Evolutionary conservation across 768 basidiomycete species (phyloP).

Genomic region (Cubamyces sp.): DNA sequence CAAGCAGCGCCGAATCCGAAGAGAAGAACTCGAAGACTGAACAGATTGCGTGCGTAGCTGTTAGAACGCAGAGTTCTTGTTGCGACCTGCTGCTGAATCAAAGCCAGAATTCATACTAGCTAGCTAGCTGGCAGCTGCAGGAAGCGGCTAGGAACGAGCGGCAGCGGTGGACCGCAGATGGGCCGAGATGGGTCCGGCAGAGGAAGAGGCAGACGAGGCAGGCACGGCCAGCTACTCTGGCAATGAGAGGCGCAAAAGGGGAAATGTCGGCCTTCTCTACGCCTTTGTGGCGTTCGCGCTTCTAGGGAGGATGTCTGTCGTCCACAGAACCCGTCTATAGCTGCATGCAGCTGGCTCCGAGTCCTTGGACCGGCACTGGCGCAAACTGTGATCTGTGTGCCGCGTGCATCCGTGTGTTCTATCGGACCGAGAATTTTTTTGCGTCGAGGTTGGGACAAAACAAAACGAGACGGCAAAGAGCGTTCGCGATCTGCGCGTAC

Average conservation of each 20-base stretch:
- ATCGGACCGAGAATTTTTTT: no score
- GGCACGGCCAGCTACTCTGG: neutral
- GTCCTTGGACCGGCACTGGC: no score
- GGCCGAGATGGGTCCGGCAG: conserved; percentile 24
- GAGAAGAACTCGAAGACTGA: no score
- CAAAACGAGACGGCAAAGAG: neutral
- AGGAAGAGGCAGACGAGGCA: neutral
- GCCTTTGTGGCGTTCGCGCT: conserved; percentile 23
- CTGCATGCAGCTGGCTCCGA: neutral
- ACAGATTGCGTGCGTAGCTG: no score
- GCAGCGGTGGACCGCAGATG: conserved; percentile 16
- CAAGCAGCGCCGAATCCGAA: neutral
- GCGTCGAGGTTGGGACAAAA: neutral
- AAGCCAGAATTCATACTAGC: neutral
- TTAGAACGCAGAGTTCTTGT: no score
- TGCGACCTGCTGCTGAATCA: no score
- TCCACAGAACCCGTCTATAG: neutral
- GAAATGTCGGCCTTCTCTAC: conserved; percentile 18
- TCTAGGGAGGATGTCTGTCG: neutral
- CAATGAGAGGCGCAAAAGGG: conserved; percentile 11
- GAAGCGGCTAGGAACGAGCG: neutral
- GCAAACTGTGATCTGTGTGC: no score
- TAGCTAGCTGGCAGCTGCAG: neutral
- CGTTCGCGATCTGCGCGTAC: no score
- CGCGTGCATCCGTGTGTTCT: no score